These are phyloP conservation scores for Metrosideros polymorpha DNA, from an alignment of 441 rosid genomes.

Conservation along the genomic window DNA sequence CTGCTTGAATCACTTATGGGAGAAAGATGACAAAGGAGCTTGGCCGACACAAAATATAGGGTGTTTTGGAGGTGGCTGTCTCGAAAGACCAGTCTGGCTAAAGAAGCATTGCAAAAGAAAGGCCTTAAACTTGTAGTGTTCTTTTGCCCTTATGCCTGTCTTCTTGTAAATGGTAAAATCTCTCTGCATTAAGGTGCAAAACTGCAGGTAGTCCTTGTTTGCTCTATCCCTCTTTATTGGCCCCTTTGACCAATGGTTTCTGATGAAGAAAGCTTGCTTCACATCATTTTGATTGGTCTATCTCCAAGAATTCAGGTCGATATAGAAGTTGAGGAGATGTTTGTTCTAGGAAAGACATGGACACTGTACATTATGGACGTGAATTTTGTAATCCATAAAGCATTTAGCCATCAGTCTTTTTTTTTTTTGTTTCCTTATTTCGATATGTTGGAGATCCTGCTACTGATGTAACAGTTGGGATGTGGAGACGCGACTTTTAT, in stretches of 20 bases:
- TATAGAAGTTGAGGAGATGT: background rate
- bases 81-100: background rate
- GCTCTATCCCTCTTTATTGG: background rate
- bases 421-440: background rate
- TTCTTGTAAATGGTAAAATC: background rate
- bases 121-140: background rate
- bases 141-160: background rate
- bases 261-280: background rate
- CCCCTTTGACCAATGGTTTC: background rate
- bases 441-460: background rate
- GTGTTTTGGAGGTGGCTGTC: background rate
- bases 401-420: background rate
- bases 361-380: background rate
- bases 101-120: background rate
- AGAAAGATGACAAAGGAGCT: slow-evolving; percentile 27
- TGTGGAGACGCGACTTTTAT: background rate
- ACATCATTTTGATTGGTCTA: background rate
- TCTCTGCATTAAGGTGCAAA: background rate
- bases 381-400: background rate
- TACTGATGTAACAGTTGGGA: background rate
- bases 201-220: background rate
- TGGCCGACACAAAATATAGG: background rate
- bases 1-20: slow-evolving; percentile 76
- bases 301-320: background rate
- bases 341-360: background rate